A percentile compares a stretch with the other conserved stretches of the same genome.
phyloP scores from a whole-genome alignment of 805 yeast species.

The Cyberlindnera samutprakarnensis region DNA sequence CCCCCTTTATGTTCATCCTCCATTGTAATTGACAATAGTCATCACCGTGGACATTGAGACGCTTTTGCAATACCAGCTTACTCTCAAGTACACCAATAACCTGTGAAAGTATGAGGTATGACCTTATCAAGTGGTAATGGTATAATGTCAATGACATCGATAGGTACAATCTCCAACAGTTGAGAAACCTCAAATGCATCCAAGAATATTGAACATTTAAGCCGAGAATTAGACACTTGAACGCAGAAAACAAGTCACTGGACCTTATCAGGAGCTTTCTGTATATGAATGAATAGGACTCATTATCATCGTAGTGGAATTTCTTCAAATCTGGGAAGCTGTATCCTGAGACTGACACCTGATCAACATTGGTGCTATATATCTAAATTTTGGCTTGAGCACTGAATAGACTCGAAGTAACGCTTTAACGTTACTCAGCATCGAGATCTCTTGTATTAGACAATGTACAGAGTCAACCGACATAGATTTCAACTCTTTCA shows the following conservation, averaged over 20 bases:
- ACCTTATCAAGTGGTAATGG: constrained; percentile 5
- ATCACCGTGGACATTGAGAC: no score
- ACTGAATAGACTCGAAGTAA: no score
- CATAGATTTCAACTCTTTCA: no score
- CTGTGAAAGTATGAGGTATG: constrained; percentile 3
- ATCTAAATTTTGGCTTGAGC: no score
- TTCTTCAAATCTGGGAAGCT: neutral
- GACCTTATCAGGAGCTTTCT: neutral
- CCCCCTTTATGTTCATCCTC: no score
- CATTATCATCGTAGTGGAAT: constrained; percentile 1
- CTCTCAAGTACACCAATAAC: constrained; percentile 5
- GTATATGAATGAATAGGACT: neutral
- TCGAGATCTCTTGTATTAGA: no score
- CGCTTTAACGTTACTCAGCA: no score
- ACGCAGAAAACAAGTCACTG: neutral
- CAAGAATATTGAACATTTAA: neutral
- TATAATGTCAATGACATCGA: constrained; percentile 3
- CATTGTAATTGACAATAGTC: no score
- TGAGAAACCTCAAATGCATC: constrained; percentile 5
- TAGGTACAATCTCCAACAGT: constrained; percentile 5
- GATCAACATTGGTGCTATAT: neutral
- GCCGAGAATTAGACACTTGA: neutral
- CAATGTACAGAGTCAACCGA: no score
- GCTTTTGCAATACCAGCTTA: no score
- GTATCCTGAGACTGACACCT: constrained; percentile 1